Evolutionary conservation across 192 early-diverging fungal genomes (phyloP).

Genomic region (Backusella circina): DNA sequence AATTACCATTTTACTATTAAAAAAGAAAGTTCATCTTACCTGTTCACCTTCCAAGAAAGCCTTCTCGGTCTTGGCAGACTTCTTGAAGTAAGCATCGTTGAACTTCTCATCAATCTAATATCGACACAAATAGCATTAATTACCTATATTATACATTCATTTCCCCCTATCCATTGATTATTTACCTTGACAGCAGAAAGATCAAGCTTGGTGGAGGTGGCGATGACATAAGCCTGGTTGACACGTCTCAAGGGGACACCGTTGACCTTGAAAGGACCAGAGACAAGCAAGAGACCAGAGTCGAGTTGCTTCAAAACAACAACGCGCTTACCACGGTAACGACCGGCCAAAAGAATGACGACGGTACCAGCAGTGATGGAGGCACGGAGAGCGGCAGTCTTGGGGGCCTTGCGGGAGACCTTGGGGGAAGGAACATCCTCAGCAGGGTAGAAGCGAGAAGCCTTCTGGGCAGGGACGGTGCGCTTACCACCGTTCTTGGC

Average conservation of each 20-base stretch:
- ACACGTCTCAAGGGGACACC: constrained; percentile 97
- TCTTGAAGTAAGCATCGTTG: constrained; percentile 91
- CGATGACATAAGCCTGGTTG: constrained; percentile 99
- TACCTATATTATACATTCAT: neutral
- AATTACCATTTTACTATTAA: neutral
- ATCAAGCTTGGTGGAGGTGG: constrained; percentile 99
- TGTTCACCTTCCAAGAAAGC: constrained; percentile 81
- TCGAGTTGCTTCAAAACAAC: constrained; percentile 98
- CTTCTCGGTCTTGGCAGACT: constrained; percentile 81
- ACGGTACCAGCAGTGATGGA: constrained; percentile 98
- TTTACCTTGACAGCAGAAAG: constrained; percentile 62
- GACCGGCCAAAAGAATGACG: constrained; percentile 91
- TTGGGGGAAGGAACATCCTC: constrained; percentile 80
- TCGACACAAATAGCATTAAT: neutral
- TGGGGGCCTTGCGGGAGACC: constrained; percentile 72
- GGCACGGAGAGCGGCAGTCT: constrained; percentile 73
- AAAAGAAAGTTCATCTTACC: constrained; percentile 22
- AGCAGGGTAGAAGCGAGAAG: constrained; percentile 78
- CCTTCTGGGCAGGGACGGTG: constrained; percentile 64
- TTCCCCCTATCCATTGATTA: neutral
- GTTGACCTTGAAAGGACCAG: constrained; percentile 98
- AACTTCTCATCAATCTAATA: constrained; percentile 69
- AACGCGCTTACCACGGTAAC: constrained; percentile 98
- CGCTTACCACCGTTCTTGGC: constrained; percentile 81
- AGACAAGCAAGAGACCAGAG: constrained; percentile 93